These are phyloP conservation scores for Cladophialophora immunda DNA, from an alignment of 2,329 filamentous ascomycete species.

Conservation along the genomic window DNA sequence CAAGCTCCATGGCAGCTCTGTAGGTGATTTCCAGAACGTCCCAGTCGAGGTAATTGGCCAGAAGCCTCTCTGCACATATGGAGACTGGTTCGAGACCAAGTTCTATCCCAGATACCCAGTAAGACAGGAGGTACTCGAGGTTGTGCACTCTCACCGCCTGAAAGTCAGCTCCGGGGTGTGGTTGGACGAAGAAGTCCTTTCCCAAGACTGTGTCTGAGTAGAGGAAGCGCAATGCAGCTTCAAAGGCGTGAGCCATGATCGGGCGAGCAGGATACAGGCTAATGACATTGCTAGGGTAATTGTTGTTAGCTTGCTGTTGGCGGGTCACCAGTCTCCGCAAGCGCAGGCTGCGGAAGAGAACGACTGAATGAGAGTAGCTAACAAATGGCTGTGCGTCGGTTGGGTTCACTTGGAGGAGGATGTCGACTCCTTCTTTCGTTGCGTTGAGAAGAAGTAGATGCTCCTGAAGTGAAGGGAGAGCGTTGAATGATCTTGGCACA, in stretches of 20 bases:
- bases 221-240: slow-evolving; percentile 40
- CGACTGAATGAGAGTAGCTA: slow-evolving; percentile 34
- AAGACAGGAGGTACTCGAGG: slow-evolving; percentile 40
- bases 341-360: slow-evolving; percentile 38
- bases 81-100: slow-evolving; percentile 38
- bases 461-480: slow-evolving; percentile 32
- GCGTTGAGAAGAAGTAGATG: slow-evolving; percentile 37
- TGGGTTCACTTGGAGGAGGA: slow-evolving; percentile 34
- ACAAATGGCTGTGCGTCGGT: slow-evolving; percentile 32
- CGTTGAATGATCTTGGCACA: slow-evolving; percentile 24
- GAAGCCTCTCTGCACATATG: slow-evolving; percentile 35
- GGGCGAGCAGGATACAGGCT: slow-evolving; percentile 37
- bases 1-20: slow-evolving; percentile 35
- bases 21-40: slow-evolving; percentile 38
- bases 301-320: slow-evolving; percentile 17
- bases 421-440: slow-evolving; percentile 37
- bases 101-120: slow-evolving; percentile 40
- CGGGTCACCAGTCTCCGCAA: slow-evolving; percentile 33
- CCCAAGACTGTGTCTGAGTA: slow-evolving; percentile 40
- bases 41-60: slow-evolving; percentile 38
- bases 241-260: slow-evolving; percentile 39
- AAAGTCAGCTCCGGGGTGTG: slow-evolving; percentile 25
- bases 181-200: slow-evolving; percentile 35
- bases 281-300: slow-evolving; percentile 30
- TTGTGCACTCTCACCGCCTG: slow-evolving; percentile 34